phyloP scores from a whole-genome alignment of 176 grass and related monocot genomes.

The Cocos nucifera region DNA sequence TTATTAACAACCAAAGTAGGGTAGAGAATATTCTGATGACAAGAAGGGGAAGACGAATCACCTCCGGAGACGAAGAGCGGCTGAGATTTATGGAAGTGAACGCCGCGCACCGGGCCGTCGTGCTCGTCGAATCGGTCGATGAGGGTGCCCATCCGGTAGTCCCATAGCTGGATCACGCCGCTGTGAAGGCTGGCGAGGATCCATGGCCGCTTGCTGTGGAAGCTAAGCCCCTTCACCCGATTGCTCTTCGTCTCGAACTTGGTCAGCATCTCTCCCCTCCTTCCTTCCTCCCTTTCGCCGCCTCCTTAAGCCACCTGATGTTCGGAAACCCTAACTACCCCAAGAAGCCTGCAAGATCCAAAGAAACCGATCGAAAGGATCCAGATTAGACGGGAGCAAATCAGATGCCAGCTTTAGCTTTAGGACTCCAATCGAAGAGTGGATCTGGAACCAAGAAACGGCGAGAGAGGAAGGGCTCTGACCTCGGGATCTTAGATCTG shows the following conservation, averaged over 20 bases:
- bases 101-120: slow-evolving; percentile 73
- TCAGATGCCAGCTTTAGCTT: neutral
- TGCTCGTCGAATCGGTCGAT: slow-evolving; percentile 95
- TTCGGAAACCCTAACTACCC: no score
- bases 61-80: slow-evolving; percentile 98
- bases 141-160: slow-evolving; percentile 88
- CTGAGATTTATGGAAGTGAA: slow-evolving; percentile 92
- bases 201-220: slow-evolving; percentile 81
- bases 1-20: no score
- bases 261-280: slow-evolving; percentile 64
- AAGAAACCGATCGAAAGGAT: no score
- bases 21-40: neutral
- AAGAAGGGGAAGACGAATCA: slow-evolving; percentile 18
- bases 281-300: neutral
- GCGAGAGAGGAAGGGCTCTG: slow-evolving; percentile 2
- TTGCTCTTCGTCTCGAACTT: slow-evolving; percentile 99
- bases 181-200: slow-evolving; percentile 87
- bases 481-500: slow-evolving; percentile 13
- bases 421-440: slow-evolving; percentile 23
- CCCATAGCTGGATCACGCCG: slow-evolving; percentile 89
- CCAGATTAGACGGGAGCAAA: no score
- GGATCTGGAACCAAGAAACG: slow-evolving; percentile 1
- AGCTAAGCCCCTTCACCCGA: slow-evolving; percentile 94
- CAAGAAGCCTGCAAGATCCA: no score
- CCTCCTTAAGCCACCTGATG: neutral